Evolutionary conservation across 805 yeast species (phyloP).

Genomic region (Wickerhamiella vanderwaltii): DNA sequence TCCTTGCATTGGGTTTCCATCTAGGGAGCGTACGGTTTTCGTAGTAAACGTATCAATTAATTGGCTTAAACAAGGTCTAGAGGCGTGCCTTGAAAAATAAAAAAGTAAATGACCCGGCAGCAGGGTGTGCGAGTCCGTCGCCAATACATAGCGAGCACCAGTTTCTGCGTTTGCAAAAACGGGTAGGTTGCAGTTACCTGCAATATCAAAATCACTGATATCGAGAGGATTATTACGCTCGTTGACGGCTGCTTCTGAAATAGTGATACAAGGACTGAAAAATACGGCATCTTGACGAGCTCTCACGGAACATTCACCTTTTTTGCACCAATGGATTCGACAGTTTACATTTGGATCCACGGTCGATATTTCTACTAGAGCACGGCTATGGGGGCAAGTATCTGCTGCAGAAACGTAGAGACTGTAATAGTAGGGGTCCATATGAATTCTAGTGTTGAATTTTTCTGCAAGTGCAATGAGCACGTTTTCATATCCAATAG

Average conservation of each 20-base stretch:
- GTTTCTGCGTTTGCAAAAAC: conserved; percentile 8
- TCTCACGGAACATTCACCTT: conserved; percentile 15
- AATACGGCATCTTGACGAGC: conserved; percentile 15
- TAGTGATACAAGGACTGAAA: conserved; percentile 15
- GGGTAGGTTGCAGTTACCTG: conserved; percentile 11
- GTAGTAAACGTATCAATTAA: conserved; percentile 17
- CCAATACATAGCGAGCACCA: conserved; percentile 17
- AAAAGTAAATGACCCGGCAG: conserved; percentile 22
- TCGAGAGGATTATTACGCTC: conserved; percentile 12
- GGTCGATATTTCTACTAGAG: conserved; percentile 17
- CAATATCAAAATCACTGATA: conserved; percentile 11
- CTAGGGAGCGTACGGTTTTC: conserved; percentile 8
- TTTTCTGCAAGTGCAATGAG: conserved; percentile 32
- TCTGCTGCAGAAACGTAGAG: conserved; percentile 22
- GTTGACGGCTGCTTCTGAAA: conserved; percentile 9
- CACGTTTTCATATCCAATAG: conserved; percentile 43
- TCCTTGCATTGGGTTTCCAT: conserved; percentile 9
- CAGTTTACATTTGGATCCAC: conserved; percentile 12
- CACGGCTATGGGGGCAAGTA: conserved; percentile 17
- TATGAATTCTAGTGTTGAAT: conserved; percentile 26
- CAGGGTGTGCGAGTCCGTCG: conserved; percentile 12
- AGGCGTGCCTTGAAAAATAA: conserved; percentile 27
- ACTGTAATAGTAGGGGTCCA: conserved; percentile 22
- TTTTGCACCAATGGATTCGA: conserved; percentile 22
- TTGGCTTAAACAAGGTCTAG: conserved; percentile 20